phyloP scores from a whole-genome alignment of 2,329 filamentous ascomycete species.

The Fusarium scirpi region DNA sequence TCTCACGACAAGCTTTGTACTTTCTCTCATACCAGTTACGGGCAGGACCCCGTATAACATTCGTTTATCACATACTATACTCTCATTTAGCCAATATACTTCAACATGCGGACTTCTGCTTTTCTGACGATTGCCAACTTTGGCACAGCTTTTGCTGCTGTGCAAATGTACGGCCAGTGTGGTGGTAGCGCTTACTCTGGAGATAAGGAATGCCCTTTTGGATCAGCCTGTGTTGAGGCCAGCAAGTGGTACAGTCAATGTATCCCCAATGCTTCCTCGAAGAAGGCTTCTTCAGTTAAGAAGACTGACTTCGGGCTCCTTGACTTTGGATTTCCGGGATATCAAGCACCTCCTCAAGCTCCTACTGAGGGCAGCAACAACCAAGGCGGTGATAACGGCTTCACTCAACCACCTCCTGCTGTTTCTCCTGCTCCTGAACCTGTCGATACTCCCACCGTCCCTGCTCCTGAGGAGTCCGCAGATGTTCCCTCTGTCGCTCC shows the following conservation, averaged over 20 bases:
- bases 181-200: constrained; percentile 28
- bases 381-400: neutral
- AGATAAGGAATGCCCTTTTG: constrained; percentile 32
- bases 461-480: neutral
- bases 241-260: constrained; percentile 44
- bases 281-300: constrained; percentile 8
- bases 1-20: constrained; percentile 16
- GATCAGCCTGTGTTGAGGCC: constrained; percentile 27
- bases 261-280: constrained; percentile 10
- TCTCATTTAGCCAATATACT: constrained; percentile 4
- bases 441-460: neutral
- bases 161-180: constrained; percentile 37
- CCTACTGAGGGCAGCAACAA: neutral
- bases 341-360: neutral
- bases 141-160: constrained; percentile 34
- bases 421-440: constrained; percentile 6
- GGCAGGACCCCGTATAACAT: constrained; percentile 26
- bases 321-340: neutral
- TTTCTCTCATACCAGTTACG: constrained; percentile 28
- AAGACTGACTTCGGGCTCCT: neutral
- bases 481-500: neutral
- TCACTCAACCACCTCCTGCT: neutral
- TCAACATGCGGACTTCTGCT: constrained; percentile 30
- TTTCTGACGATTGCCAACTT: constrained; percentile 39
- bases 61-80: constrained; percentile 23